A percentile compares a stretch with the other conserved stretches of the same genome.
Evolutionary conservation across 805 yeast genomes (phyloP).

Genomic region (Starmerella geochares): DNA sequence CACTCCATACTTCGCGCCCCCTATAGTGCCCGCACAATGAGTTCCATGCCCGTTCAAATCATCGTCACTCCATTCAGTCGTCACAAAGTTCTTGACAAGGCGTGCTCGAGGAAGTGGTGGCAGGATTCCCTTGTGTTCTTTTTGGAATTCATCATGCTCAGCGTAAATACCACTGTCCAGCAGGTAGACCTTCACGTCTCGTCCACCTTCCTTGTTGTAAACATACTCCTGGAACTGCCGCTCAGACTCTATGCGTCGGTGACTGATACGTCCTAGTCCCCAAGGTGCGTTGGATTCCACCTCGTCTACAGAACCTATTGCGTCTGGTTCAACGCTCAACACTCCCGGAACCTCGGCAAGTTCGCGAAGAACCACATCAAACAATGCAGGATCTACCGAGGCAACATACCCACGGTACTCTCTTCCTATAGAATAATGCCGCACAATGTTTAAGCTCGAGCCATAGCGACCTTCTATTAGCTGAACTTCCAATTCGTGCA

Average conservation of each 20-base stretch:
- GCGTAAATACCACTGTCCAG: conserved; percentile 64
- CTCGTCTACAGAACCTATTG: background rate
- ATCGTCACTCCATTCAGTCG: conserved; percentile 39
- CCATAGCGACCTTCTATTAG: no score
- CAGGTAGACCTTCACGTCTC: conserved; percentile 59
- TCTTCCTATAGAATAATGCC: background rate
- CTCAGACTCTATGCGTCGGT: conserved; percentile 19
- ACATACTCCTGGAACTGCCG: conserved; percentile 36
- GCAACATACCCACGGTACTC: background rate
- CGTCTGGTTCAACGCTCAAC: background rate
- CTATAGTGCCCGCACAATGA: conserved; percentile 84
- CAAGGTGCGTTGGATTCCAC: conserved; percentile 38
- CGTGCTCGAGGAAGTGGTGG: conserved; percentile 30
- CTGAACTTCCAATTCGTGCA: no score
- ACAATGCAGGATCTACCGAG: background rate
- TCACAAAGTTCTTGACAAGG: conserved; percentile 37
- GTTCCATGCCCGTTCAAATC: conserved; percentile 85
- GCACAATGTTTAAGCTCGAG: no score
- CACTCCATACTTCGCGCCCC: conserved; percentile 70
- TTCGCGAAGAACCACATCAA: background rate
- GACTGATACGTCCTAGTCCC: conserved; percentile 31
- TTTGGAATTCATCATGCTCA: conserved; percentile 37
- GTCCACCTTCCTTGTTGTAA: conserved; percentile 37
- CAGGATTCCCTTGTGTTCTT: conserved; percentile 23
- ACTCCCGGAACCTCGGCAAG: background rate